These are phyloP conservation scores for Bacterosira constricta DNA, from an alignment of 108 stramenopile species.

Conservation along the genomic window DNA sequence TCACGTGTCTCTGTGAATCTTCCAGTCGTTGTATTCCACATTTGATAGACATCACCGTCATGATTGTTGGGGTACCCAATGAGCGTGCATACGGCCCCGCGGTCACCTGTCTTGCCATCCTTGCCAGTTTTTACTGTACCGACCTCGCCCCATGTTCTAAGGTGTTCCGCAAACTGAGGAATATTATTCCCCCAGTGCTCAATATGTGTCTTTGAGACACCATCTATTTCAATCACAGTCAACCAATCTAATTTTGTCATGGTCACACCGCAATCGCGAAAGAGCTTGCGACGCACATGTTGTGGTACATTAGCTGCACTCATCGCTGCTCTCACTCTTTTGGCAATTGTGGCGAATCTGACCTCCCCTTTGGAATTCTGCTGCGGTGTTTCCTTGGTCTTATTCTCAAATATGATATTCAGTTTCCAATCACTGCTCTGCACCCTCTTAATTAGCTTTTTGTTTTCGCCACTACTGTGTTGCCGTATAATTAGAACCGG, in stretches of 20 bases:
- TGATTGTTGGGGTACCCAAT: conserved; percentile 16
- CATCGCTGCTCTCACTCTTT: too few relatives aligned
- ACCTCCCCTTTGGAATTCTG: conserved; percentile 26
- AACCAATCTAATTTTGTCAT: too few relatives aligned
- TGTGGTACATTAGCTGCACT: too few relatives aligned
- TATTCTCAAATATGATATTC: conserved; percentile 17
- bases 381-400: conserved; percentile 24
- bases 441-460: conserved; percentile 6
- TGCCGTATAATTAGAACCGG: conserved; percentile 6
- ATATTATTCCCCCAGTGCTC: not conserved
- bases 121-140: conserved; percentile 24
- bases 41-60: conserved; percentile 15
- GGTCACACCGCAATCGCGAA: too few relatives aligned
- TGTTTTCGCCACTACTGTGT: conserved; percentile 39
- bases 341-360: conserved; percentile 12
- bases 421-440: conserved; percentile 35
- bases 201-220: not conserved
- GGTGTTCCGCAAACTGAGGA: not conserved
- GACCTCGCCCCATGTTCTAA: conserved; percentile 27
- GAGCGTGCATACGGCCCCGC: conserved; percentile 25
- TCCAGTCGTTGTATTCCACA: conserved; percentile 26
- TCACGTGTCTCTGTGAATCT: conserved; percentile 26
- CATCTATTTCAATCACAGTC: not conserved
- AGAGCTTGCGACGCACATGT: too few relatives aligned
- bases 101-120: conserved; percentile 10